Conservation (phyloP, 768 basidiomycete genomes). For the Chiua virens region DNA sequence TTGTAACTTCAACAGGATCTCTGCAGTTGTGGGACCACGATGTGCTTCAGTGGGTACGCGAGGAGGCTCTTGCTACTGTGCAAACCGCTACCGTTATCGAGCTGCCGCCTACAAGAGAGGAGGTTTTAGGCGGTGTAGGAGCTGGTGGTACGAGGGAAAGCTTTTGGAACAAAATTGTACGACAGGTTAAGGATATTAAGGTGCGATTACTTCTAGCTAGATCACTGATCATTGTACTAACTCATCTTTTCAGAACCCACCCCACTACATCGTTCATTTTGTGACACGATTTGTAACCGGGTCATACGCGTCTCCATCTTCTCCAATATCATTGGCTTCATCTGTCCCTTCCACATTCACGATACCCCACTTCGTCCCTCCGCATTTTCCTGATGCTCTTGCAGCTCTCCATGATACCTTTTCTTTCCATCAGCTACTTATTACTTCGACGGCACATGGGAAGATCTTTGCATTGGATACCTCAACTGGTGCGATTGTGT, state of each 20-base stretch:
- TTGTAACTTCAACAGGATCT: conserved; percentile 76
- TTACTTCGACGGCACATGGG: conserved; percentile 67
- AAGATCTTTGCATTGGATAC: conserved; percentile 85
- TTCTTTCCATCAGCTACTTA: conserved; percentile 83
- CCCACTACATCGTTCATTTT: conserved; percentile 66
- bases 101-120: conserved; percentile 57
- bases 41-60: conserved; percentile 69
- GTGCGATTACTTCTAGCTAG: conserved; percentile 30
- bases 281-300: conserved; percentile 69
- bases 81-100: conserved; percentile 71
- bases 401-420: conserved; percentile 69
- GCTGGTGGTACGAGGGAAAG: conserved; percentile 35
- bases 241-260: conserved; percentile 56
- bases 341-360: conserved; percentile 2
- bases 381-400: conserved; percentile 30
- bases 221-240: not conserved
- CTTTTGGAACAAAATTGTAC: conserved; percentile 47
- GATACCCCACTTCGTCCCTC: conserved; percentile 19
- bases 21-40: conserved; percentile 72
- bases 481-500: conserved; percentile 71
- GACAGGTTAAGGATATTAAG: conserved; percentile 63
- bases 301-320: conserved; percentile 53
- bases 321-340: conserved; percentile 26
- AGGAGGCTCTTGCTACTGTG: conserved; percentile 73
- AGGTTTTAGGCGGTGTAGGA: conserved; percentile 11